Evolutionary conservation across 768 basidiomycete species (phyloP), one percentile per base, ranked within the genome.

Genomic region (Suillus bovinus): DNA sequence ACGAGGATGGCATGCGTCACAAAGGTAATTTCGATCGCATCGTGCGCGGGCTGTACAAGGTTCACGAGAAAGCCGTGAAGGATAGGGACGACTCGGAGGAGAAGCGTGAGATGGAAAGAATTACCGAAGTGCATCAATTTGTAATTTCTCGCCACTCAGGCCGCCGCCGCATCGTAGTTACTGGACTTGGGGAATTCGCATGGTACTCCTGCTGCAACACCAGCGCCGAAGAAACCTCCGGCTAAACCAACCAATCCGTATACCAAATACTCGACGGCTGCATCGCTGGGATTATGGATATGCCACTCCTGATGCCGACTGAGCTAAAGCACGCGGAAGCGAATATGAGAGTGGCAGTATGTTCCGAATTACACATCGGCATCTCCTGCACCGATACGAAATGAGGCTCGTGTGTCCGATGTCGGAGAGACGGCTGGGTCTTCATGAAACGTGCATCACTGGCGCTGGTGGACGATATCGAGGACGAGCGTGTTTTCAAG

Each of bases 11-110:
- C 44, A 78, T 98, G 50, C 86, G 92, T 36, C 97, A 99, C 79
- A 90, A 96, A 71, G 97, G 96, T 49, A 97, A 92, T 73, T 86
- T 90, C 62, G 96, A 99, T 69, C 84, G 96, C 20, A 96, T 90
- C 76, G 90, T 99, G 61, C 82, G 95, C 27, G 87, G 91, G 42
- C 83, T 99, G 47, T 99, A 99, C 85, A 98, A 98, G 80, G 77
- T 84, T 4, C 93, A 96, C 2, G 93, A 93, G 76, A 93, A 91
- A 78, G 86, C 86, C 64, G 91, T 90, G 81, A 88, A 88, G 72
- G 91, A 94, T 62, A 77, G 79, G 46, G 93, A 93, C 66, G 91
- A n/a, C n/a, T n/a, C n/a, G n/a, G n/a, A 96, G 71, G 94, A 96
- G 77, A 88, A 86, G 70, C 77, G 88, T 63, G 93, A 97, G 73